phyloP scores from a whole-genome alignment of 768 basidiomycete species.

The Hydnum rufescens region DNA sequence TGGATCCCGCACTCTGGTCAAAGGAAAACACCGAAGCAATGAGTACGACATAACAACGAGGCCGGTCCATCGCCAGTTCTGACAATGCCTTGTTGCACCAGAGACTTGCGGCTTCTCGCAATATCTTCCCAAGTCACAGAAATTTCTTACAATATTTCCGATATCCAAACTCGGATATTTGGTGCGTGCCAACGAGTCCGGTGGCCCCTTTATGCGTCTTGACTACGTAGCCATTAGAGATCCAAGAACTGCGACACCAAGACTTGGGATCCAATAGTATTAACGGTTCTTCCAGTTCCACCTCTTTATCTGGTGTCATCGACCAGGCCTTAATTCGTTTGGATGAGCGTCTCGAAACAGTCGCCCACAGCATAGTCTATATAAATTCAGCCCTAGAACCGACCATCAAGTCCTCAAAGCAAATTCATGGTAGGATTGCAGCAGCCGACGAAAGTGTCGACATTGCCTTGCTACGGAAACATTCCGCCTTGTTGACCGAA shows the following conservation, averaged over 20 bases:
- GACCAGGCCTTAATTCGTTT: conserved; percentile 65
- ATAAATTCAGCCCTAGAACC: conserved; percentile 49
- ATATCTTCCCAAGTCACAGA: conserved; percentile 76
- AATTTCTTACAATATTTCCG: conserved; percentile 67
- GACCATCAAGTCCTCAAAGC: conserved; percentile 19
- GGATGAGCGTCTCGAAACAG: conserved; percentile 56
- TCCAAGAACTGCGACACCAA: conserved; percentile 82
- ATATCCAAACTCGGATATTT: conserved; percentile 81
- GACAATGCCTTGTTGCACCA: too few relatives aligned
- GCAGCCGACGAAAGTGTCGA: conserved; percentile 8
- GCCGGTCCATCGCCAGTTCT: neutral
- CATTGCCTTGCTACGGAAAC: conserved; percentile 44
- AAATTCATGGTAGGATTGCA: too few relatives aligned
- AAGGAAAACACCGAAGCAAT: conserved; percentile 5
- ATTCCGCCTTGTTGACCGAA: conserved; percentile 47
- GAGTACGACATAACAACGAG: conserved; percentile 4
- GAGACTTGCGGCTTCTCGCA: conserved; percentile 56
- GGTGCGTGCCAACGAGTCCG: conserved; percentile 26
- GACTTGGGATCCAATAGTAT: conserved; percentile 26
- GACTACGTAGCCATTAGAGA: conserved; percentile 30
- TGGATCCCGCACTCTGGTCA: neutral
- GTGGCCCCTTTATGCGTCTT: neutral
- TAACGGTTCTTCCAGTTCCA: conserved; percentile 3
- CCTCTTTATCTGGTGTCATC: conserved; percentile 32
- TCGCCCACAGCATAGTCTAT: conserved; percentile 49